Base-by-base conservation (phyloP, 176 grass and related monocot species). In the Pontederia paniculata region DNA sequence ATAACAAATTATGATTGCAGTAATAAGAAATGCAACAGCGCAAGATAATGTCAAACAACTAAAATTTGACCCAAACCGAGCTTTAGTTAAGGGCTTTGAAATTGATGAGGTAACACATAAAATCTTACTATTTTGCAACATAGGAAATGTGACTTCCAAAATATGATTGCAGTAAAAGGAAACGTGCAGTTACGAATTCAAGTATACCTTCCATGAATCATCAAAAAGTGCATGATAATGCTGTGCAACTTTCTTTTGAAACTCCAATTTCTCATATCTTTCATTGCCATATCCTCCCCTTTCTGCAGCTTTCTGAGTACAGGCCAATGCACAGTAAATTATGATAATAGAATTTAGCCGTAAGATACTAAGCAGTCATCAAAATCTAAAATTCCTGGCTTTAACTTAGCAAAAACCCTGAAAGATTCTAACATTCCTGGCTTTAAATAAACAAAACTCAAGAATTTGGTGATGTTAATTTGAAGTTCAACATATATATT, bases 281-380 rank as follows among this genome's bases (percentile, higher is more conserved):
- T 97, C 93, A 37, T 19, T 69, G 28, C 93, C 86, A 73, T 91
- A 91, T 41, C 74, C 86, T 76, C 86, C 93, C 81, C 93, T 83
- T 74, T 88, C 83, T 43, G 93, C 77, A 4, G 86, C 93, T 90
- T 88, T 90, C 93, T 97, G 72, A 66, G 79, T 25, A 50, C 6
- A 50, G 9, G 18, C 10, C 12, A 5, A 31, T 9, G 9, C 8
- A 23, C 17, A 25, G 12, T 13, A 45, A 48, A 48, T 3, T 5
- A 48, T 23, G n/a, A 63, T 48, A 10, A 60, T 44, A 1, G 20
- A 55, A 23, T 13, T 13, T 25, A 28, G 10, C 17, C 15, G 4
- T 25, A 25, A 23, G 42, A 42, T 60, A 15, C 14, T 43, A 17
- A 60, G 15, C 25, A 60, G 28, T 37, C 28, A 37, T 37, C 28